Base-by-base conservation (phyloP, 2,329 filamentous ascomycete species). In the Colletotrichum shisoi region DNA sequence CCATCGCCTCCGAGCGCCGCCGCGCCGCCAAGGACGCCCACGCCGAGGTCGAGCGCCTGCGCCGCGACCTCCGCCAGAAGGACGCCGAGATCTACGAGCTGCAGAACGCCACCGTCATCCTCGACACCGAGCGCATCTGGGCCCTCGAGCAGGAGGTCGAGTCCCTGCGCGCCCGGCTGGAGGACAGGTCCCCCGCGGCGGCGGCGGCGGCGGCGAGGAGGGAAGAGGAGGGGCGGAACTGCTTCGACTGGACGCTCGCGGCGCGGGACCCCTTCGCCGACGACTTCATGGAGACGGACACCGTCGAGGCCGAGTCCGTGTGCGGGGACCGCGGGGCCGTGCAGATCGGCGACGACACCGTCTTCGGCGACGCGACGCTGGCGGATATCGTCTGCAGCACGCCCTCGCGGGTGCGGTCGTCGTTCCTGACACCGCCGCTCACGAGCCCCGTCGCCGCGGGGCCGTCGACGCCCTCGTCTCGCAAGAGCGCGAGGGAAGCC, bases 351-450 rank as follows among this genome's bases (percentile, higher is more conserved):
- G 79, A 80, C 9, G 75, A 76, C 73, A 78, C 31, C 74, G 74
- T 6, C 1, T 85, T 86, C 72, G 82, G 83, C 8, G 81, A 86
- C n/a, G 72, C 76, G 3, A 83, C 83, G 0, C 79, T 85, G 74
- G 82, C 80, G 0, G 83, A 87, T 37, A 71, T 86, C 2, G 75
- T 79, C 8, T 82, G 81, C 71, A 83, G 85, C 73, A 87, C 85
- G 3, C 85, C 85, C 0, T 80, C 80, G 2, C 72, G 77, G 17
- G 73, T 76, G 48, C 73, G 76, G 51, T 73, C 75, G n/a, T 85
- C 84, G 0, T 86, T 87, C 69, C 82, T 82, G 4, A 85, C 84
- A 0, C 85, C 85, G 0, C 85, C 85, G 1, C 80, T 82, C 2
- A 87, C 85, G 0, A 87, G 85, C 48, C 83, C 83, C 1, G 70